phyloP scores from a whole-genome alignment of 169 alveolate species.

The Prorocentrum cordatum region DNA sequence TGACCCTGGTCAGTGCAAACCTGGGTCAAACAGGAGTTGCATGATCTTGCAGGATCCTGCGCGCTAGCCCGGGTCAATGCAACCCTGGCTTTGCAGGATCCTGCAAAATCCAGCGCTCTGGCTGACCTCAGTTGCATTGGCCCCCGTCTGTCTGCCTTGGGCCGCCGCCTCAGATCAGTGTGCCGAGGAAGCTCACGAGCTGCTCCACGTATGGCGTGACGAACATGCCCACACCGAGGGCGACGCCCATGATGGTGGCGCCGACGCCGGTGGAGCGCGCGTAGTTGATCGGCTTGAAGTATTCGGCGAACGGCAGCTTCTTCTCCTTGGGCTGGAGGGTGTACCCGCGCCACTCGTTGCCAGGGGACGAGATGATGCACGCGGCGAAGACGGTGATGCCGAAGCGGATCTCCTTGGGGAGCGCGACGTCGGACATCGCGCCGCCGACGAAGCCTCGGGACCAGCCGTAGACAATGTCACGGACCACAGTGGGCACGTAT shows the following conservation, averaged over 20 bases:
- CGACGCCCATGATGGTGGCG: conserved; percentile 48
- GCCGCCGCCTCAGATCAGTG: too few relatives aligned
- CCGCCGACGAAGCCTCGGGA: conserved; percentile 34
- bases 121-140: too few relatives aligned
- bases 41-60: too few relatives aligned
- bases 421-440: neutral
- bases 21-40: too few relatives aligned
- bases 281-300: conserved; percentile 57
- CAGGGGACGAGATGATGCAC: conserved; percentile 59
- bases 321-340: conserved; percentile 55
- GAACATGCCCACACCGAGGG: conserved; percentile 7
- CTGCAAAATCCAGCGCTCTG: too few relatives aligned
- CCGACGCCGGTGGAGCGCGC: conserved; percentile 57
- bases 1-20: too few relatives aligned
- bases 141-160: too few relatives aligned
- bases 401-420: neutral
- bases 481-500: conserved; percentile 45
- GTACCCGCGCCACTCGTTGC: conserved; percentile 67
- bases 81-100: too few relatives aligned
- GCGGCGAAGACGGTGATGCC: conserved; percentile 9
- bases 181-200: neutral
- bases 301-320: conserved; percentile 38
- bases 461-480: conserved; percentile 65
- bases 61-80: too few relatives aligned
- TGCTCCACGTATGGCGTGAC: conserved; percentile 26